Base-by-base conservation (phyloP, 2,329 filamentous ascomycete species). In the Arthrinium phaeospermum region DNA sequence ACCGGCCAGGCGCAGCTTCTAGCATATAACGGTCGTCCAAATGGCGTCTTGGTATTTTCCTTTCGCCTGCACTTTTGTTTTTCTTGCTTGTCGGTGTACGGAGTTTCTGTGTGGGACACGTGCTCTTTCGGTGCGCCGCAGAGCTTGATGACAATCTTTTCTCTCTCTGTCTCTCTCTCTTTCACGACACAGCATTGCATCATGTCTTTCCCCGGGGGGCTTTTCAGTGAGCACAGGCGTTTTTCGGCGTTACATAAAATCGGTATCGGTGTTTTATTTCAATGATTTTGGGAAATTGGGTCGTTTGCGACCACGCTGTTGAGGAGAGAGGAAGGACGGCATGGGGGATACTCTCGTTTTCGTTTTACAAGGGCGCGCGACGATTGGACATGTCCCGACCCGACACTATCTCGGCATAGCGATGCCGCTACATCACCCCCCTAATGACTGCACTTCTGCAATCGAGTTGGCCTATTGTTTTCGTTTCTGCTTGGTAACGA, bases 1-100 rank as follows among this genome's bases (percentile, higher is more conserved):
- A 90, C 79, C 84, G 87, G 34, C 83, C 86, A 19, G 76, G 77
- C 27, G 76, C 27, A 57, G 69, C 24, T 72, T 68, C 75, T n/a
- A 72, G 69, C 72, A 79, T 79, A 75, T 77, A 73, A 76, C 75
- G 75, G 74, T 76, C 71, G 74, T 71, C 72, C 45, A 30, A 74
- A 69, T 70, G 71, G 74, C 71, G 74, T 73, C 68, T 67, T 71
- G 49, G 68, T 67, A 69, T 71, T 70, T 68, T 44, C 13, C 19
- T 19, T 24, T 19, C 22, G 51, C 24, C 22, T 71, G 14, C 73
- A 68, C 73, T 71, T 47, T 72, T 69, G 71, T 73, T 70, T 67
- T 69, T 24, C 13, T 47, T 53, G 49, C 3, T 57, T 64, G 53
- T 70, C 71, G 51, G 49, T 24, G 34, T 68, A 34, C 27, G 30